Evolutionary conservation across 1,284 basidiomycete genomes (phyloP).

Genomic region (Anthracocystis walkeri): DNA sequence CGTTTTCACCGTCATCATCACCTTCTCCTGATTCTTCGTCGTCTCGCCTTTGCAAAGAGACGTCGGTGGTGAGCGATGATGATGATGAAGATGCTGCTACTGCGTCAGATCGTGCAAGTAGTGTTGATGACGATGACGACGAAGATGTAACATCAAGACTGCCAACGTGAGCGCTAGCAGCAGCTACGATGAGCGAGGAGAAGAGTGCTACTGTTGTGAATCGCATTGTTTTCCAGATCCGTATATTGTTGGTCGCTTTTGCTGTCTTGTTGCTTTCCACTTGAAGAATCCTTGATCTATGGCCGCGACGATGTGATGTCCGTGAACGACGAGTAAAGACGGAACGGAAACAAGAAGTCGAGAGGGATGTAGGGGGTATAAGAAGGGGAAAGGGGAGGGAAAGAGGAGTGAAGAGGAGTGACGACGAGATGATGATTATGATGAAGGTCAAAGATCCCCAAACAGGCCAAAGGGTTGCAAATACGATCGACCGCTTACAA

Average conservation of each 20-base stretch:
- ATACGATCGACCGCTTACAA: too few species aligned
- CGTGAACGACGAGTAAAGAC: background rate
- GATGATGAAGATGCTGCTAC: background rate
- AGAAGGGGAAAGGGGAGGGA: background rate
- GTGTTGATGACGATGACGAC: slow-evolving; percentile 8
- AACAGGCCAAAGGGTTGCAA: background rate
- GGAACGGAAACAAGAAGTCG: background rate
- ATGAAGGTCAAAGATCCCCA: background rate
- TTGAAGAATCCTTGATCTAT: background rate
- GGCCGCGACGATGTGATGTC: background rate
- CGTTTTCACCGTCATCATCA: slow-evolving; percentile 5
- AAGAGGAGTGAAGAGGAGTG: background rate
- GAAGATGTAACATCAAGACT: slow-evolving; percentile 5
- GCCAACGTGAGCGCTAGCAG: slow-evolving; percentile 21
- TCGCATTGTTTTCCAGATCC: slow-evolving; percentile 13
- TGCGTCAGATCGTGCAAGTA: slow-evolving; percentile 12
- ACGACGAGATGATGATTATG: background rate
- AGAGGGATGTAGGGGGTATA: background rate
- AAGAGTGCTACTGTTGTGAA: slow-evolving; percentile 19
- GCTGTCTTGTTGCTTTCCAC: background rate
- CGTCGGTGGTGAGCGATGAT: background rate
- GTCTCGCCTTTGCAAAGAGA: slow-evolving; percentile 1
- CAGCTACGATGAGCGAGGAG: slow-evolving; percentile 19
- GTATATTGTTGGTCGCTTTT: background rate
- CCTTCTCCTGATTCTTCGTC: background rate